A percentile compares a stretch with the other conserved stretches of the same genome.
phyloP scores from a whole-genome alignment of 352 stramenopile genomes.

The Blastocystis sp. region DNA sequence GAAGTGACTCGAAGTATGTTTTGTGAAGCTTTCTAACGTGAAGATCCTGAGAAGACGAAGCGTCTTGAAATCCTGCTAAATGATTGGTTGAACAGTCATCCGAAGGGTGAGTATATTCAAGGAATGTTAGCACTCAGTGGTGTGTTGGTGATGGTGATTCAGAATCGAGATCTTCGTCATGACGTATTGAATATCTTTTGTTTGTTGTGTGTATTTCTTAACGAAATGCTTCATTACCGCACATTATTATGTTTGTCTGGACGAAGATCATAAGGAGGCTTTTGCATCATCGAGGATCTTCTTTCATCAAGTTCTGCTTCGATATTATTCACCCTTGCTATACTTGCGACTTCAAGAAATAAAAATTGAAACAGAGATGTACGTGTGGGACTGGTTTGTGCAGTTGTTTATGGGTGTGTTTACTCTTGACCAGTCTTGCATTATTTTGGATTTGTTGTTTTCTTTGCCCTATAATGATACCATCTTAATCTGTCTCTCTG shows the following conservation, averaged over 20 bases:
- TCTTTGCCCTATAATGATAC: background rate
- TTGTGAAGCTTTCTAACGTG: background rate
- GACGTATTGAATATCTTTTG: slow-evolving; percentile 19
- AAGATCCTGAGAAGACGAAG: slow-evolving; percentile 10
- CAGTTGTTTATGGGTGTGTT: slow-evolving; percentile 43
- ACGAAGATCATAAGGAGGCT: background rate
- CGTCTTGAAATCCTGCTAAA: background rate
- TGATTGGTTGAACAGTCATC: background rate
- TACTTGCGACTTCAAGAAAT: background rate
- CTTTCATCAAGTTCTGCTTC: background rate
- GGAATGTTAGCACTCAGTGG: slow-evolving; percentile 16
- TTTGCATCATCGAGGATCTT: background rate
- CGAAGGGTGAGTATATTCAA: slow-evolving; percentile 12
- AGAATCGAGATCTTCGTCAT: background rate
- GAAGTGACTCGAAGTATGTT: slow-evolving; percentile 25
- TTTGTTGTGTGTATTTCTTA: background rate
- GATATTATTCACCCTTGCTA: background rate
- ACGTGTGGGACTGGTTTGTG: slow-evolving; percentile 52
- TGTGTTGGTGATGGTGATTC: slow-evolving; percentile 7
- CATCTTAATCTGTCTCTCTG: slow-evolving; percentile 31
- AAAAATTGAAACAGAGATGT: background rate
- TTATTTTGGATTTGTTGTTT: slow-evolving; percentile 45
- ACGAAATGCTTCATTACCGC: background rate
- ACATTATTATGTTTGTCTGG: slow-evolving; percentile 6
- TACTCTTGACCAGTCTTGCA: background rate